phyloP scores from a whole-genome alignment of 139 green algal species.

The Edaphochlamys debaryana region DNA sequence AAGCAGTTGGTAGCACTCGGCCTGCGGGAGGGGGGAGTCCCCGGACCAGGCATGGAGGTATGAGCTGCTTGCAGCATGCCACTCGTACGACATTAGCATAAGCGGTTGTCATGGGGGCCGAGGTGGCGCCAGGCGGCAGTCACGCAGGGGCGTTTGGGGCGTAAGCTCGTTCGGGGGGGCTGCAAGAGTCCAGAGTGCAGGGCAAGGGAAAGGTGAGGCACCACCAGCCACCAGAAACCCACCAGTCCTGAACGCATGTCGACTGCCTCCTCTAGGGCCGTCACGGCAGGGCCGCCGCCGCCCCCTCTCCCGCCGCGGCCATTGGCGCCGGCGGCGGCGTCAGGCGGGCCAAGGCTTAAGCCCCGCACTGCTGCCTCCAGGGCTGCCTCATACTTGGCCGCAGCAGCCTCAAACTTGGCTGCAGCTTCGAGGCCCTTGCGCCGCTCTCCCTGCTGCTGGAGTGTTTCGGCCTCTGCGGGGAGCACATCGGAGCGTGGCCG shows the following conservation, averaged over 20 bases:
- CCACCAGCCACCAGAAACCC: too few relatives aligned
- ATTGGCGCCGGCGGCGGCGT: not conserved
- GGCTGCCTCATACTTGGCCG: not conserved
- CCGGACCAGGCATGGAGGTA: too few relatives aligned
- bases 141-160: too few relatives aligned
- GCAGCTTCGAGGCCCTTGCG: slow-evolving; percentile 59
- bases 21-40: slow-evolving; percentile 47
- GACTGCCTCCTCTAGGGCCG: not conserved
- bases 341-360: not conserved
- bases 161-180: too few relatives aligned
- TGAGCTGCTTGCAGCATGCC: too few relatives aligned
- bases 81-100: too few relatives aligned
- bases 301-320: slow-evolving; percentile 42
- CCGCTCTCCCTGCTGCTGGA: slow-evolving; percentile 76
- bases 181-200: too few relatives aligned
- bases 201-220: too few relatives aligned
- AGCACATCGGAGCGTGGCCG: not conserved
- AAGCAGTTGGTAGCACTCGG: slow-evolving; percentile 64
- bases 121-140: too few relatives aligned
- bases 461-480: slow-evolving; percentile 66
- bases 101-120: too few relatives aligned
- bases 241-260: not conserved
- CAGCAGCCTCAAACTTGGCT: slow-evolving; percentile 48
- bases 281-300: slow-evolving; percentile 9
- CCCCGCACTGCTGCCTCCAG: not conserved